These are phyloP conservation scores for Marasmius fiardii DNA, from an alignment of 1,284 basidiomycete genomes.

Conservation along the genomic window DNA sequence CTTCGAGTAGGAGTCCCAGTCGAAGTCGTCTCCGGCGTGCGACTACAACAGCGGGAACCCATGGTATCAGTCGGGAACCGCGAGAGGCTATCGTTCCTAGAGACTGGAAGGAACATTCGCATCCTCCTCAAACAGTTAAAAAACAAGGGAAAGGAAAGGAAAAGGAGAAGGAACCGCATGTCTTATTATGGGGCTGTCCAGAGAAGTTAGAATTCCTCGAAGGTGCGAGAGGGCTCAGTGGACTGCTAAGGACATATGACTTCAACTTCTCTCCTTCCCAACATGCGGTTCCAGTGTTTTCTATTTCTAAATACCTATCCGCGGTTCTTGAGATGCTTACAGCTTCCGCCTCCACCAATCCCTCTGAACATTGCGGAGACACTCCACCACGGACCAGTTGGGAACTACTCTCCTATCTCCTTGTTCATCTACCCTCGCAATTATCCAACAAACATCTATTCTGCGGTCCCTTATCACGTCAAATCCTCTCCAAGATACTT, in stretches of 20 bases:
- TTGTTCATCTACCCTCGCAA: constrained; percentile 91
- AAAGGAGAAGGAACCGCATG: not conserved
- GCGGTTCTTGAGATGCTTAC: constrained; percentile 52
- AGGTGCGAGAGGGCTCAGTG: constrained; percentile 52
- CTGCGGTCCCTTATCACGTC: constrained; percentile 81
- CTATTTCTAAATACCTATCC: constrained; percentile 77
- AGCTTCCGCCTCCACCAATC: constrained; percentile 74
- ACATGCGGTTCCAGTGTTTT: constrained; percentile 52
- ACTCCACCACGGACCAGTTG: constrained; percentile 81
- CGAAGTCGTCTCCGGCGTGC: constrained; percentile 69
- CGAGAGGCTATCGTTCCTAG: constrained; percentile 10
- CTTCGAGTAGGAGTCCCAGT: constrained; percentile 46
- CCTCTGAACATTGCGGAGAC: constrained; percentile 70
- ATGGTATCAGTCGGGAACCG: constrained; percentile 32
- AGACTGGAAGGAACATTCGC: not conserved
- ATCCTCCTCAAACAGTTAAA: not conserved
- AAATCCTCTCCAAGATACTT: constrained; percentile 65
- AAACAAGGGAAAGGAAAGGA: not conserved
- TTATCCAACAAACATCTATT: constrained; percentile 96
- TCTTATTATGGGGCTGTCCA: constrained; percentile 77
- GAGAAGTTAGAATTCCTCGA: constrained; percentile 74
- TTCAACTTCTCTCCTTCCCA: constrained; percentile 71
- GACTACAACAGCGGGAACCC: constrained; percentile 29
- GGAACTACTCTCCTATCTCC: constrained; percentile 92
- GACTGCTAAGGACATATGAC: constrained; percentile 76